These are phyloP conservation scores for Xylaria scruposa DNA, from an alignment of 495 filamentous ascomycete species.

Conservation along the genomic window DNA sequence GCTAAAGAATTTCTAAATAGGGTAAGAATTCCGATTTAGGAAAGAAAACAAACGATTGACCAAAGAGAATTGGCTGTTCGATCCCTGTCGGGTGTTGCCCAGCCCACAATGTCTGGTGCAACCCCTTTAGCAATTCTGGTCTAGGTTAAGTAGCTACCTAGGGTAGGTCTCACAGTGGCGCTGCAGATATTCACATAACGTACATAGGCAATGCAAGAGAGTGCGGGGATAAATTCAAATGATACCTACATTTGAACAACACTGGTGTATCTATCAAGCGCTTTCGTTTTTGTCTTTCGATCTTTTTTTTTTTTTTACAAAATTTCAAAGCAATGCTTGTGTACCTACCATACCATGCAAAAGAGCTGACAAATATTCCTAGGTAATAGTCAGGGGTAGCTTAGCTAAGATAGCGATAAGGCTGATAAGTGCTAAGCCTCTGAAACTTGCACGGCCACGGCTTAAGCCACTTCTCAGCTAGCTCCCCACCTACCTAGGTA, in stretches of 20 bases:
- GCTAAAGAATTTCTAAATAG: constrained; percentile 2
- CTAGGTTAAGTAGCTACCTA: background rate
- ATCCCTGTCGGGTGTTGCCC: constrained; percentile 1
- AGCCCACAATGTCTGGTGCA: constrained; percentile 10
- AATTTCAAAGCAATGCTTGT: background rate
- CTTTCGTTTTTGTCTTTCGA: background rate
- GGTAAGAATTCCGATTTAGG: constrained; percentile 15
- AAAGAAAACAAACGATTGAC: constrained; percentile 20
- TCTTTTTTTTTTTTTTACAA: no score
- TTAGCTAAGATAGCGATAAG: constrained; percentile 5
- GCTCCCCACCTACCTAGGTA: background rate
- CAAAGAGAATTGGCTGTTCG: background rate
- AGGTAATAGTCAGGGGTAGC: background rate
- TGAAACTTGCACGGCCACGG: constrained; percentile 2
- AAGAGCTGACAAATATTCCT: background rate
- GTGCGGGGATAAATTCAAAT: no score
- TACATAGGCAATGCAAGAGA: no score
- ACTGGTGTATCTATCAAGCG: background rate
- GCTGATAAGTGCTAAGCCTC: background rate
- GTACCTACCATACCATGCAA: background rate
- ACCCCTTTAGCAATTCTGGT: constrained; percentile 6
- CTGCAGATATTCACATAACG: background rate
- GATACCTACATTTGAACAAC: background rate
- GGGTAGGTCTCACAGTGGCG: background rate
- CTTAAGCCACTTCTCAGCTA: background rate